Base-by-base conservation (phyloP, 2,329 filamentous ascomycete genomes). In the Botrytis aclada region DNA sequence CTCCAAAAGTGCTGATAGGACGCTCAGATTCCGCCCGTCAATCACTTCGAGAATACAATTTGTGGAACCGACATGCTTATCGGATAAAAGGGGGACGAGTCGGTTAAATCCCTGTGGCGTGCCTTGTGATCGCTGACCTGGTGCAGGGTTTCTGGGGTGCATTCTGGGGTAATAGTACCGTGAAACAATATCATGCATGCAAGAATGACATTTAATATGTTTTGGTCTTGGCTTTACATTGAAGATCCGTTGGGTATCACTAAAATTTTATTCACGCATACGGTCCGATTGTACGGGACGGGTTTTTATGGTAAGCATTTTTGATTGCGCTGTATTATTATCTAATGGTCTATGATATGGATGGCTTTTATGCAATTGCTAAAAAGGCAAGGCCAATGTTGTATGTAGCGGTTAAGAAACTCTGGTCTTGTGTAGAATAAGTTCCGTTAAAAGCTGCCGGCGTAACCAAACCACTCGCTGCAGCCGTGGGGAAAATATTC, bases 71-170 rank as follows among this genome's bases (percentile, higher is more conserved):
- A 70, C 8, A 29, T 41, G 22, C 25, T 43, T 63, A 12, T 39
- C 43, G 69, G 69, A 25, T 64, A 64, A 70, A 70, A 25, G 37
- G 60, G 69, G 32, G 58, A 51, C 58, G 43, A 64, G 69, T 51
- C 69, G 69, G 69, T 25, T 70, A 63, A 70, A 64, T 39, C 4
- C 7, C 14, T 3, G 25, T 56, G 65, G 65, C 34, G 47, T 67
- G 34, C 18, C 65, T 22, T 56, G 47, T 67, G 65, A 67, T 67
- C n/a, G 65, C 65, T 25, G 34, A 32, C 22, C 25, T 56, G 20
- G 47, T 54, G 47, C 65, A 56, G 25, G 47, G 16, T 41, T 20
- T 41, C 47, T 6, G 65, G 65, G 47, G 47, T 67, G 34, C 65
- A 56, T 67, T 56, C 47, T 32, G 65, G 65, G 47, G 64, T 69